phyloP scores from a whole-genome alignment of 2,329 filamentous ascomycete genomes.

The Zymoseptoria brevis region DNA sequence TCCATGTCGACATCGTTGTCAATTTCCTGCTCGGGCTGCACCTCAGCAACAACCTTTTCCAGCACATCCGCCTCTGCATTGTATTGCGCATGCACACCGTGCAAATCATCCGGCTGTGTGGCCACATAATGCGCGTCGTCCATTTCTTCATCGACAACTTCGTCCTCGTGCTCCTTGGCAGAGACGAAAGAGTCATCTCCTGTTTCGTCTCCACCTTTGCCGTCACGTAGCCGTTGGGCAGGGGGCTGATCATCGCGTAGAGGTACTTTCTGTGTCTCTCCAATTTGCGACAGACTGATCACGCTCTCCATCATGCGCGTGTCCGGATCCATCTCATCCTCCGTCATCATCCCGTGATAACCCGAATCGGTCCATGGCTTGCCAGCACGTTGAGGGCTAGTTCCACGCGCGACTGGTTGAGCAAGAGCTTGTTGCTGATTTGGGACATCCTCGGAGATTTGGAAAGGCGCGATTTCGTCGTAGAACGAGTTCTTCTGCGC shows the following conservation, averaged over 20 bases:
- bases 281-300: slow-evolving; percentile 11
- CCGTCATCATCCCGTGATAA: slow-evolving; percentile 57
- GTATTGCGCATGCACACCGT: background rate
- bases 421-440: slow-evolving; percentile 3
- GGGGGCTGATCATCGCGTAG: slow-evolving; percentile 21
- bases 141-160: slow-evolving; percentile 11
- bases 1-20: background rate
- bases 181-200: slow-evolving; percentile 42
- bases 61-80: background rate
- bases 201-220: slow-evolving; percentile 17
- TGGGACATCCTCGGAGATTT: slow-evolving; percentile 49
- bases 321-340: slow-evolving; percentile 43
- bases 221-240: slow-evolving; percentile 23
- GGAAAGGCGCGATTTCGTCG: slow-evolving; percentile 50
- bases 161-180: slow-evolving; percentile 37
- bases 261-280: slow-evolving; percentile 15
- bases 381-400: slow-evolving; percentile 27
- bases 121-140: slow-evolving; percentile 32
- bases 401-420: slow-evolving; percentile 23
- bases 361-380: slow-evolving; percentile 53
- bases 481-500: slow-evolving; percentile 46
- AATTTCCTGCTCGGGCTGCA: background rate
- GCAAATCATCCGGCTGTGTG: slow-evolving; percentile 27
- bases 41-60: background rate
- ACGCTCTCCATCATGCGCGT: slow-evolving; percentile 12